Evolutionary conservation across 306 rosid genomes (phyloP).

Genomic region (Dalbergia oliveri): DNA sequence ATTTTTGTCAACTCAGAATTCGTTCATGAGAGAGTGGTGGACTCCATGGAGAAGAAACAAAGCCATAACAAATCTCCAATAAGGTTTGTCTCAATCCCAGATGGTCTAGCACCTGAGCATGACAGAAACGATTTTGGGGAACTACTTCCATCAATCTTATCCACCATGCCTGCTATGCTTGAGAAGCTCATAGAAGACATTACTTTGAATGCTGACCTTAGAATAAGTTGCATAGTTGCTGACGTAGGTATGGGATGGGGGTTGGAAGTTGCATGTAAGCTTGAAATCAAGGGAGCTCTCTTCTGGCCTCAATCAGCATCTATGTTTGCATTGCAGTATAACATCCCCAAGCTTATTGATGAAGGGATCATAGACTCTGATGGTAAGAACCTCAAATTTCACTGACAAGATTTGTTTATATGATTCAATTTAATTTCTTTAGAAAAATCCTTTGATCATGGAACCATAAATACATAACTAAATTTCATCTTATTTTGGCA

Average conservation of each 20-base stretch:
- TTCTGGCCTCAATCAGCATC: conserved; percentile 7
- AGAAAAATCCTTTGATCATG: neutral
- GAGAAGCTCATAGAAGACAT: conserved; percentile 45
- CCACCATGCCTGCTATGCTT: conserved; percentile 41
- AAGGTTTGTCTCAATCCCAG: conserved; percentile 38
- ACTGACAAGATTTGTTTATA: neutral
- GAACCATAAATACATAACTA: neutral
- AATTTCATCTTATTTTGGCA: neutral
- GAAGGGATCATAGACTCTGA: conserved; percentile 47
- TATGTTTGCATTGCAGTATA: conserved; percentile 2
- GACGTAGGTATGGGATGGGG: conserved; percentile 22
- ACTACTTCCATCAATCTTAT: neutral
- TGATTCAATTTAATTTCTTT: neutral
- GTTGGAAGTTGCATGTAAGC: conserved; percentile 3
- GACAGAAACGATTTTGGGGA: conserved; percentile 26
- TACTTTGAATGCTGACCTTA: neutral
- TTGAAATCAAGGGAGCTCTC: conserved; percentile 26
- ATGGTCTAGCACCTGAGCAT: conserved; percentile 36
- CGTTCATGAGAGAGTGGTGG: conserved; percentile 36
- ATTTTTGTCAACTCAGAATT: conserved; percentile 47
- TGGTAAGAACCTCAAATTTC: conserved; percentile 35
- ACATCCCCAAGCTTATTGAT: conserved; percentile 39
- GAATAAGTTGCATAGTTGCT: neutral
- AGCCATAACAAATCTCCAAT: neutral
- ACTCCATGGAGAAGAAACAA: neutral